Base-by-base conservation (phyloP, 2,329 filamentous ascomycete genomes). In the Diatrype stigma region DNA sequence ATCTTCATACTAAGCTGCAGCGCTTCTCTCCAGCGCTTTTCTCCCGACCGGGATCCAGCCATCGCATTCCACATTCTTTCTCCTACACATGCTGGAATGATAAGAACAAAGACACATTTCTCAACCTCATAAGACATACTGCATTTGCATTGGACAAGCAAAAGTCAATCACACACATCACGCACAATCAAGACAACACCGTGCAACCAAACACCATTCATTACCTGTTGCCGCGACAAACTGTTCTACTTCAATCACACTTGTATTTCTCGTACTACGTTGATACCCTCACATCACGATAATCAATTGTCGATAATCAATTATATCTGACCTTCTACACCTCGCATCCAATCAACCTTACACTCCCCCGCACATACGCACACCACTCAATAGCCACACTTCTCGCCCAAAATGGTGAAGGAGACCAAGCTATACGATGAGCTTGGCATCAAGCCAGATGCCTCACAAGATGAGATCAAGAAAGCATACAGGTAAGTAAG, bases 351-450 rank as follows among this genome's bases (percentile, higher is more conserved):
- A 30, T 30, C 10, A 10, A 30, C 26, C 26, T 30, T 30, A 5
- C 26, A 30, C 26, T 30, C 10, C 10, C 52, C n/a, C 37, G 56
- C 47, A 51, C 22, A 17, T 45, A 34, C 35, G 47, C 35, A 28
- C 38, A 5, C 34, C 34, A 46, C 26, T 56, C 42, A 53, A 44
- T 61, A 71, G 82, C 62, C n/a, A n/a, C n/a, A n/a, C n/a, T n/a
- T n/a, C n/a, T n/a, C n/a, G n/a, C n/a, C n/a, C 60, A 96, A 56
- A 28, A 65, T 97, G 93, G 90, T 95, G 61, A 88, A 90, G 64
- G 93, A 97, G 77, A 94, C 89, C 48, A 96, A 95, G 73, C 86
- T 97, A 57, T 99, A 99, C 78, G 90, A 97, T 71, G 80, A 84
- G 57, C 79, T 99, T 63, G 78, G 80, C 67, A 77, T 96, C 72